These are phyloP conservation scores for Syzygium oleosum DNA, from an alignment of 345 rosid species.

Conservation along the genomic window DNA sequence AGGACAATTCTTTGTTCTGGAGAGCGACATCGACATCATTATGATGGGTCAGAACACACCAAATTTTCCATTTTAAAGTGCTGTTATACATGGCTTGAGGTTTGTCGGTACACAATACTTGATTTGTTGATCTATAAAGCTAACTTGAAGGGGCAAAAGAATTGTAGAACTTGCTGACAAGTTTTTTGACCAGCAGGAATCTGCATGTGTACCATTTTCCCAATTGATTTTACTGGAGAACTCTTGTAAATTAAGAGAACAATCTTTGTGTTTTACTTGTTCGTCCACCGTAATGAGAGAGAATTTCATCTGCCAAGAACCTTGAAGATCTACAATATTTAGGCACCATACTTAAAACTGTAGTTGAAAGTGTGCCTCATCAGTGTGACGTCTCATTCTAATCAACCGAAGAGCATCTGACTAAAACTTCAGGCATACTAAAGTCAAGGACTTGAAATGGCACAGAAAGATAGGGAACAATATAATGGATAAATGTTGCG, in stretches of 20 bases:
- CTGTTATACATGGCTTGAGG: background rate
- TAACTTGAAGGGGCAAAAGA: background rate
- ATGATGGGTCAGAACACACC: background rate
- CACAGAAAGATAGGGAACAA: background rate
- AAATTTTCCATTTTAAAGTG: background rate
- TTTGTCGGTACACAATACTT: background rate
- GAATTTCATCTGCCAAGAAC: background rate
- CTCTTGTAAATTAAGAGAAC: background rate
- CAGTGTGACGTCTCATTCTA: background rate
- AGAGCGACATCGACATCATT: background rate
- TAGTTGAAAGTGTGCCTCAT: background rate
- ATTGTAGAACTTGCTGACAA: background rate
- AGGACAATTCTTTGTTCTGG: background rate
- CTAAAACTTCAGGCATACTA: background rate
- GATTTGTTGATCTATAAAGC: background rate
- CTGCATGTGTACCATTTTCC: background rate
- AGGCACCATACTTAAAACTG: background rate
- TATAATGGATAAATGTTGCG: background rate
- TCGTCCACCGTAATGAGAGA: background rate
- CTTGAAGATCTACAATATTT: background rate
- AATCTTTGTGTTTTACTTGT: background rate
- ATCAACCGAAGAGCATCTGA: background rate
- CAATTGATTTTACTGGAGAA: background rate
- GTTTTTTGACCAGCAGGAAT: background rate
- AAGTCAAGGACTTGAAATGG: background rate